Base-by-base conservation (phyloP, 306 rosid genomes). In the Acacia melanoxylon region DNA sequence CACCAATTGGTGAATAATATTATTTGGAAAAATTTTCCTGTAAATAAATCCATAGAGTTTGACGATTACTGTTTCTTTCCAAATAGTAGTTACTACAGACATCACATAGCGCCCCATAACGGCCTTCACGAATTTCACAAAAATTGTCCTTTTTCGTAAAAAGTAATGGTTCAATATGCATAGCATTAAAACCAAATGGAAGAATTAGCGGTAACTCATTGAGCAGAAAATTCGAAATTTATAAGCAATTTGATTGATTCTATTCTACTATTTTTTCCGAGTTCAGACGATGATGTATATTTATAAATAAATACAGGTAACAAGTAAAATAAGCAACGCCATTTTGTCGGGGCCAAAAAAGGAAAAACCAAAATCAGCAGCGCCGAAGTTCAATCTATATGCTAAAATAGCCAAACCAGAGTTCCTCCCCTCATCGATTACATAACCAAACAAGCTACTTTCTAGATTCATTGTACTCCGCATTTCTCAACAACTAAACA, bases 321-420 rank as follows among this genome's bases (percentile, higher is more conserved):
- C 76, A 66, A 75, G 74, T 70, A 58, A 42, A 8, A 75, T 75
- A 65, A 74, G 37, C 83, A 68, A 11, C 58, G 82, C 37, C 70
- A 51, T 48, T 0, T 48, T 48, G 52, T 48, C 52, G 6, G 52
- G 52, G 4, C 49, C 0, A 48, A 14, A 14, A 48, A 31, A 31
- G 0, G 3, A 31, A 29, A 46, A 48, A 13, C 14, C 15, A 48
- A 13, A 0, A 14, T 13, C 52, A 24, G 59, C 54, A 15, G 54
- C 31, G 15, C 35, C 15, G 4, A 45, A 69, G 54, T 10, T 11
- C 37, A 74, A 29, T 46, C 25, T 19, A 48, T 16, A 51, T 8
- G 29, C 65, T 10, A 58, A 56, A 61, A 72, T 65, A 45, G 77
- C 41, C 27, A 7, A 75, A 72, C 17, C 63, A 70, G 8, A 44